Base-by-base conservation (phyloP, 2,329 filamentous ascomycete genomes). In the Escovopsis sp. region DNA sequence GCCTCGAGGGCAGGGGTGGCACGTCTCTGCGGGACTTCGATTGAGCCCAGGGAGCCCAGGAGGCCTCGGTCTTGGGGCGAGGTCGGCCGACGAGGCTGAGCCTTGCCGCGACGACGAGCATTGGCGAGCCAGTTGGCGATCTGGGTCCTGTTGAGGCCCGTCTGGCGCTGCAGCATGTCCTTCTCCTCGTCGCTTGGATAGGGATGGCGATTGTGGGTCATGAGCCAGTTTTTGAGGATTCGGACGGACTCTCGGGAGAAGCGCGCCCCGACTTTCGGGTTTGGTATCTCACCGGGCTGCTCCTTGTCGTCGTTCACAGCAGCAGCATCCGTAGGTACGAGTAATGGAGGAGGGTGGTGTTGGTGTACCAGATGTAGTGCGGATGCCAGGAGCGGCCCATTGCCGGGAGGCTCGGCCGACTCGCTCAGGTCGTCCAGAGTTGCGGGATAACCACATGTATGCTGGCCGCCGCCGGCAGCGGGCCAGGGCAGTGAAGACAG, bases 61-160 rank as follows among this genome's bases (percentile, higher is more conserved):
- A 71, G 69, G 43, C 60, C 66, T 42, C 66, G 68, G 18, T 73
- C 68, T 45, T 78, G 72, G 1, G 84, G 81, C 4, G 83, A 87
- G 14, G 69, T 73, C 21, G 72, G 75, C 43, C 78, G 68, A 32
- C 73, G 74, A 2, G 72, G 65, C 33, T 76, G 72, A 36, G 80
- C 75, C 60, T 93, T 94, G 47, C 82, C 78, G 42, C 86, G 71
- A 38, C 86, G 74, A 30, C 86, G 76, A 38, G 85, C 85, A 55
- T 94, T 94, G 39, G 86, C 86, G 32, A 94, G 72, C 86, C 86
- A 94, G 53, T 92, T 93, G 10, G 78, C 79, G 46, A 94, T 88
- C 50, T 94, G 87, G 12, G 70, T 79, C 48, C 83, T 75, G 53
- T 75, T 86, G 28, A 94, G 65, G 7, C 85, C 84, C 1, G 86